phyloP scores from a whole-genome alignment of 441 rosid species.

The Pelargonium myrrhifolium region DNA sequence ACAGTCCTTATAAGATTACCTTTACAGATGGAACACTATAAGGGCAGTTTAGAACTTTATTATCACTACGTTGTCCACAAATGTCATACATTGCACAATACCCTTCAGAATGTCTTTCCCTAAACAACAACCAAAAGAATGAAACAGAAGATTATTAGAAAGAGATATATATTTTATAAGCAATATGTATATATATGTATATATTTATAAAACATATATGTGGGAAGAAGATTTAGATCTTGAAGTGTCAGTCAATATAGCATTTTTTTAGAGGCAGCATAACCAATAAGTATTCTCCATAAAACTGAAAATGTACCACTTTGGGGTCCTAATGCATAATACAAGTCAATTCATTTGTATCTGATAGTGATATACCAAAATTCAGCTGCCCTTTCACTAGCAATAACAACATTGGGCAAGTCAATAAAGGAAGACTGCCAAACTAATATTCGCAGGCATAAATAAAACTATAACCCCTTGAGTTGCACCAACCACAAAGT shows the following conservation, averaged over 20 bases:
- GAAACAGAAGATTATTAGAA: background rate
- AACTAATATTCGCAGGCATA: background rate
- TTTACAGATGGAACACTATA: slow-evolving; percentile 56
- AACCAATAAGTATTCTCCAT: background rate
- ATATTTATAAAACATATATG: background rate
- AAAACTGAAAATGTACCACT: background rate
- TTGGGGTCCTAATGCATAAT: background rate
- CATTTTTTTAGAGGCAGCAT: background rate
- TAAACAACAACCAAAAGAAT: slow-evolving; percentile 14
- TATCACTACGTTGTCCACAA: slow-evolving; percentile 74
- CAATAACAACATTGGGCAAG: no score
- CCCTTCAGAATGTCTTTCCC: slow-evolving; percentile 51
- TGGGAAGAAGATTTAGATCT: background rate
- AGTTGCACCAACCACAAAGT: background rate
- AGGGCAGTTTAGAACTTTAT: slow-evolving; percentile 83
- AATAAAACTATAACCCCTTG: background rate
- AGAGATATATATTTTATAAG: background rate
- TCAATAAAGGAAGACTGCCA: background rate
- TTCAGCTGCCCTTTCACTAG: no score
- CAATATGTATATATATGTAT: background rate
- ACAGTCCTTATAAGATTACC: slow-evolving; percentile 31
- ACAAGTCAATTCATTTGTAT: background rate
- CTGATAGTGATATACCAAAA: background rate
- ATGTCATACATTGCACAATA: slow-evolving; percentile 92
- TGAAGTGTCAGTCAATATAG: background rate